Percentiles rank a stretch among this genome's conserved stretches.
Evolutionary conservation across 306 rosid genomes (phyloP).

Genomic region (Vigna hirtella): DNA sequence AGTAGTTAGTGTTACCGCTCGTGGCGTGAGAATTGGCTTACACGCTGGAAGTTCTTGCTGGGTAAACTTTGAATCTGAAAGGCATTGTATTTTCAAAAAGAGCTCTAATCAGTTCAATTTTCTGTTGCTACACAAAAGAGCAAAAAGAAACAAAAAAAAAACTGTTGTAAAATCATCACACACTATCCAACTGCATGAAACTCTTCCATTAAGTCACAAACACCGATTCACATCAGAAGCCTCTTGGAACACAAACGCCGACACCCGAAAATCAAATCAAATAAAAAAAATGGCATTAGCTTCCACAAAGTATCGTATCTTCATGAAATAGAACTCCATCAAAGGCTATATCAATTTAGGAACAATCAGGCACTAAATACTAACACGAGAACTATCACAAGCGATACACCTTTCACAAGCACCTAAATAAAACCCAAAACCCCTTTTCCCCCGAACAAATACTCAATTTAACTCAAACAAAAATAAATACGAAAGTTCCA

Average conservation of each 20-base stretch:
- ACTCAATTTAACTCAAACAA: background rate
- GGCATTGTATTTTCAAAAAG: conserved; percentile 17
- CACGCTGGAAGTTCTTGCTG: conserved; percentile 98
- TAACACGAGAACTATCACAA: background rate
- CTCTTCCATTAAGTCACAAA: conserved; percentile 29
- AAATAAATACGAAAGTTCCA: background rate
- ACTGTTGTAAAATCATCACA: conserved; percentile 2
- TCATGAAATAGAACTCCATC: conserved; percentile 16
- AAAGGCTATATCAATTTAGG: background rate
- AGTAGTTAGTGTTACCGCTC: conserved; percentile 65
- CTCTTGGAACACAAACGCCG: conserved; percentile 13
- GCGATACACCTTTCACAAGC: background rate
- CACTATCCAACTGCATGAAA: conserved; percentile 22
- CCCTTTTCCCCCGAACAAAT: conserved; percentile 14
- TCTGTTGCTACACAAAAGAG: background rate
- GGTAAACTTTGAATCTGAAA: conserved; percentile 87
- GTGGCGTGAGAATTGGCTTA: conserved; percentile 93
- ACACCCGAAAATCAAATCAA: background rate
- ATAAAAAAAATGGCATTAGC: background rate
- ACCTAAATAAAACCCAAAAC: conserved; percentile 11
- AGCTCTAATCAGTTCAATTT: conserved; percentile 35
- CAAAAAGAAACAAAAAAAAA: background rate
- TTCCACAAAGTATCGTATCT: conserved; percentile 5
- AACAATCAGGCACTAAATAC: conserved; percentile 12
- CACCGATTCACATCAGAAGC: background rate